Evolutionary conservation across 140 eudicot genomes (phyloP).

Genomic region (Anethum foeniculum): DNA sequence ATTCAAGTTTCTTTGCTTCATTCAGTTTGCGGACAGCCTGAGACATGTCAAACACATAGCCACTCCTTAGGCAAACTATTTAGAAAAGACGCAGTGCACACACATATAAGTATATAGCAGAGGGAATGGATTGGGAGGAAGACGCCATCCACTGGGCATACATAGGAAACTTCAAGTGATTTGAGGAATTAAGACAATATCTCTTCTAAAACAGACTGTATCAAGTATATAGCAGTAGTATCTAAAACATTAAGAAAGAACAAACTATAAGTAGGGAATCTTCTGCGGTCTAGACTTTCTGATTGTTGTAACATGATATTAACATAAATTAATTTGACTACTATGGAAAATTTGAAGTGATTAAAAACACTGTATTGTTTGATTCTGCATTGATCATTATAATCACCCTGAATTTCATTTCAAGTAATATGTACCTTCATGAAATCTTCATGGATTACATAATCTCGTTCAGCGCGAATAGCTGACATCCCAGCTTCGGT

Average conservation of each 20-base stretch:
- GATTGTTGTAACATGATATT: too few relatives aligned
- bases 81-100: background rate
- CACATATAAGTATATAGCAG: background rate
- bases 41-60: constrained; percentile 1
- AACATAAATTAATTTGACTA: background rate
- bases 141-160: background rate
- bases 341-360: background rate
- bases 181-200: background rate
- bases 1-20: constrained; percentile 97
- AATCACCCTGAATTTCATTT: background rate
- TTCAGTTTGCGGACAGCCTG: constrained; percentile 96
- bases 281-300: background rate
- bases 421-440: constrained; percentile 60
- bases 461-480: constrained; percentile 96
- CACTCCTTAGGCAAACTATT: background rate
- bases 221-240: background rate
- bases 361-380: background rate
- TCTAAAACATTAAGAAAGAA: background rate
- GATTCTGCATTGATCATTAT: background rate
- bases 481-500: constrained; percentile 99
- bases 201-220: background rate
- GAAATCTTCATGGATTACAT: constrained; percentile 94
- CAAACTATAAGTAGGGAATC: background rate
- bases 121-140: background rate
- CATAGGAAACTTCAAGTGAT: background rate